A percentile compares a stretch with the other conserved stretches of the same genome.
Conservation (phyloP, 169 alveolate species). For the Sarcocystis neurona region DNA sequence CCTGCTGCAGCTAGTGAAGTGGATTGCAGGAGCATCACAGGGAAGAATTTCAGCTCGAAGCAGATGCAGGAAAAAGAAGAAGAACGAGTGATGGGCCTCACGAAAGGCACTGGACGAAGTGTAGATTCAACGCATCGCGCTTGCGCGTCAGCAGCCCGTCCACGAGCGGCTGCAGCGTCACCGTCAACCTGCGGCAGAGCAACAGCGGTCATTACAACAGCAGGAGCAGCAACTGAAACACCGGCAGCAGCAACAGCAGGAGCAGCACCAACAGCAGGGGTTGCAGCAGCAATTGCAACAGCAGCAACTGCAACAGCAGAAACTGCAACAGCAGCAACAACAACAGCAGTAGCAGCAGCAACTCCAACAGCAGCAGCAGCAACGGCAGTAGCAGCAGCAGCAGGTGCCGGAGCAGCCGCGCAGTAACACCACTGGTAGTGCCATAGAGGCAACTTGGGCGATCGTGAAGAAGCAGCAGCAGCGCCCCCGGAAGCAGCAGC, state of each 20-base stretch:
- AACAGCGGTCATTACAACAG: not conserved
- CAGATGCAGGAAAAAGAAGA: too few species aligned
- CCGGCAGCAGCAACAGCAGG: too few species aligned
- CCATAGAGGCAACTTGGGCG: too few species aligned
- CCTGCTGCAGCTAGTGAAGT: too few species aligned
- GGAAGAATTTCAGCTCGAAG: too few species aligned
- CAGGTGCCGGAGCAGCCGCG: too few species aligned
- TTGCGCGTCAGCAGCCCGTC: not conserved
- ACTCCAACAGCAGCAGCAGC: not conserved
- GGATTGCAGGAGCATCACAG: too few species aligned
- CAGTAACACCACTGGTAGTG: too few species aligned
- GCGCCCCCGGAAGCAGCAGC: not conserved
- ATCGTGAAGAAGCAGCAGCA: not conserved
- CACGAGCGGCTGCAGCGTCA: not conserved
- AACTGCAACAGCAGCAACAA: not conserved
- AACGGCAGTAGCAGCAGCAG: not conserved
- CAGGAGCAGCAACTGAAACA: not conserved
- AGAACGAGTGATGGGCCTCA: too few species aligned
- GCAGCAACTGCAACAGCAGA: too few species aligned
- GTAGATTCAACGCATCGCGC: not conserved
- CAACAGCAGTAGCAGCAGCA: not conserved
- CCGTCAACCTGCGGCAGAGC: not conserved
- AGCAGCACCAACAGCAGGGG: not conserved
- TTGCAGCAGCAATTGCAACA: too few species aligned
- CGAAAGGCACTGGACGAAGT: not conserved